Percentiles rank a stretch among this genome's conserved stretches.
Evolutionary conservation across 139 green algal genomes (phyloP).

Genomic region (Chlorella sp.): DNA sequence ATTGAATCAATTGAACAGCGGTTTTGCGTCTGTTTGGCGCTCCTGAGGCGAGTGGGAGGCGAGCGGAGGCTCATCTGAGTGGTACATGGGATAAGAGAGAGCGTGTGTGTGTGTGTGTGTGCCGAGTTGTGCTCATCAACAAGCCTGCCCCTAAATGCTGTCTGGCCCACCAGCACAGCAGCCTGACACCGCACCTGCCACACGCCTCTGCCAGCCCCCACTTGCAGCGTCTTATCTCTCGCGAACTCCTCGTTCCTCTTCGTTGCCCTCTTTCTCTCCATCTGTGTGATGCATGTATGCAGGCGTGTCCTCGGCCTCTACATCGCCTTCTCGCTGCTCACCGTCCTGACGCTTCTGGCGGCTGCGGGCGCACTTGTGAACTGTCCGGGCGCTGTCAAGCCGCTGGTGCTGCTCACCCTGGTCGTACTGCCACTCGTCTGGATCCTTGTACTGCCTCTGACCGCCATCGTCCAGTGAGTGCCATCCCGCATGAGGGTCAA

Average conservation of each 20-base stretch:
- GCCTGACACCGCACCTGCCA: neutral
- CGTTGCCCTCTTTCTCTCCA: no score
- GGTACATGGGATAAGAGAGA: no score
- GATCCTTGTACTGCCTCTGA: neutral
- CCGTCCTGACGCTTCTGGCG: neutral
- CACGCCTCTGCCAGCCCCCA: neutral
- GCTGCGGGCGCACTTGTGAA: neutral
- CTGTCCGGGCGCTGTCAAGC: neutral
- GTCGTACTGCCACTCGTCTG: slow-evolving; percentile 13
- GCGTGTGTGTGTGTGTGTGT: no score
- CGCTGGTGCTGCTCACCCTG: neutral
- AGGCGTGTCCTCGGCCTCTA: slow-evolving; percentile 1
- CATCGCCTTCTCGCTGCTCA: neutral
- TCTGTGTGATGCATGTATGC: neutral
- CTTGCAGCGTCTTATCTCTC: no score
- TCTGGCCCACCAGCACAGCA: neutral
- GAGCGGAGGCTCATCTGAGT: neutral
- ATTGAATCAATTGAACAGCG: no score
- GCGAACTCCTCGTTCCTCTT: no score
- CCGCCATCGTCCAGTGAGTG: neutral
- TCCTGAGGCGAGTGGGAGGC: no score
- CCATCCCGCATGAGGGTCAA: neutral
- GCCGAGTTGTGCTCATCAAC: neutral
- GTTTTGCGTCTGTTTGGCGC: no score
- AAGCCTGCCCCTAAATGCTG: neutral